phyloP scores from a whole-genome alignment of 2,329 filamentous ascomycete species.

The Cladosporium sp. region DNA sequence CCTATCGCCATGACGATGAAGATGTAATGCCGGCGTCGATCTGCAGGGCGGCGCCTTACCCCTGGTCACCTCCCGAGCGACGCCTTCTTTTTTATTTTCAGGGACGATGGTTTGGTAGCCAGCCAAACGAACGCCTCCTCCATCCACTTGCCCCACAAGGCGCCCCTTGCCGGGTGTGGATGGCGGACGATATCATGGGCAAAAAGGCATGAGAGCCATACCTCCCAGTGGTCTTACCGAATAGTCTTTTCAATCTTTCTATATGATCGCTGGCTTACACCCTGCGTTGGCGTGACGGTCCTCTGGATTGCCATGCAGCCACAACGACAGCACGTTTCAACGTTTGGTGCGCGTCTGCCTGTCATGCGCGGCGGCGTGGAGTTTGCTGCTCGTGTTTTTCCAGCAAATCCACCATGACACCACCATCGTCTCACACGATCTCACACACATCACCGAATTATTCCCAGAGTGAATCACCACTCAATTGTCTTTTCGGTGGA shows the following conservation, averaged over 20 bases:
- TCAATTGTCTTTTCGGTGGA: background rate
- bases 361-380: background rate
- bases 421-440: background rate
- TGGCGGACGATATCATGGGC: background rate
- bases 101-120: background rate
- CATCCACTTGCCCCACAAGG: background rate
- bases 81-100: slow-evolving; percentile 1
- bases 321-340: background rate
- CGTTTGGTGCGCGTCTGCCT: too few relatives aligned
- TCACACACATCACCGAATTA: background rate
- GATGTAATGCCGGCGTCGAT: background rate
- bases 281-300: too few relatives aligned
- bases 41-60: slow-evolving; percentile 1
- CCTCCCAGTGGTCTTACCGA: background rate
- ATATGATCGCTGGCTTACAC: slow-evolving; percentile 6
- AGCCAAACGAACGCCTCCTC: slow-evolving; percentile 1
- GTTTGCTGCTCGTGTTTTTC: too few relatives aligned
- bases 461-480: background rate
- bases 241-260: background rate
- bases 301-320: background rate
- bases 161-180: slow-evolving; percentile 1
- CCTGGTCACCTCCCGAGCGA: background rate
- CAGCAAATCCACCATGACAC: too few relatives aligned
- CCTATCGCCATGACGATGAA: slow-evolving; percentile 11
- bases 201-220: too few relatives aligned